phyloP scores from a whole-genome alignment of 257 asterid species.

The Cynanchum wilfordii region DNA sequence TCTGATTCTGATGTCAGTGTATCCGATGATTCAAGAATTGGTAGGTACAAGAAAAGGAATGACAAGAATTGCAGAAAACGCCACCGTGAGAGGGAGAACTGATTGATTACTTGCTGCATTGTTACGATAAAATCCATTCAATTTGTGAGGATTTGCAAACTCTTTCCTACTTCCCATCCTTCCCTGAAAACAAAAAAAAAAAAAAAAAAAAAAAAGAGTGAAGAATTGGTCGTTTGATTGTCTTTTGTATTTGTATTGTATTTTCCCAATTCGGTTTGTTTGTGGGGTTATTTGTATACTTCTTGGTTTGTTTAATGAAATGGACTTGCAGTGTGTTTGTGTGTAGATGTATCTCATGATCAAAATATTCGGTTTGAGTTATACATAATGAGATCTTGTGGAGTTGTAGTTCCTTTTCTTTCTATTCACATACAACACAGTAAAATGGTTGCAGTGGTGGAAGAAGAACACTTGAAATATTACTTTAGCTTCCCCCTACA shows the following conservation, averaged over 20 bases:
- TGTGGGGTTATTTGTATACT: background rate
- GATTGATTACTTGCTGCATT: no score
- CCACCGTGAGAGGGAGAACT: slow-evolving; percentile 33
- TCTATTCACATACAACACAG: no score
- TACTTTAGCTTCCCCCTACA: no score
- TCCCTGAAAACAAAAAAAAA: no score
- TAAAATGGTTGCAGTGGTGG: no score
- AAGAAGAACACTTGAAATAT: no score
- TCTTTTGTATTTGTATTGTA: background rate
- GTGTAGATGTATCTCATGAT: background rate
- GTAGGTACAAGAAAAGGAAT: slow-evolving; percentile 65
- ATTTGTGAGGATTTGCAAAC: background rate
- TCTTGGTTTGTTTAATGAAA: background rate
- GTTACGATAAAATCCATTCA: background rate
- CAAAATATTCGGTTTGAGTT: no score
- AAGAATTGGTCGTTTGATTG: background rate
- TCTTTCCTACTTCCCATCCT: background rate
- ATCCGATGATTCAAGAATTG: slow-evolving; percentile 60
- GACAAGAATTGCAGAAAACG: slow-evolving; percentile 65
- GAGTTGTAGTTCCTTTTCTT: no score
- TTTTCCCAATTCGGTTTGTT: background rate
- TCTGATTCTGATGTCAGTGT: slow-evolving; percentile 53
- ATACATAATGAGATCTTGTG: no score
- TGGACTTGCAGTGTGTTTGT: background rate
- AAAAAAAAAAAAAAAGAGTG: background rate